Percentiles rank a stretch among this genome's conserved stretches.
These are phyloP conservation scores for Quercus dentata DNA, from an alignment of 306 rosid species.

Conservation along the genomic window DNA sequence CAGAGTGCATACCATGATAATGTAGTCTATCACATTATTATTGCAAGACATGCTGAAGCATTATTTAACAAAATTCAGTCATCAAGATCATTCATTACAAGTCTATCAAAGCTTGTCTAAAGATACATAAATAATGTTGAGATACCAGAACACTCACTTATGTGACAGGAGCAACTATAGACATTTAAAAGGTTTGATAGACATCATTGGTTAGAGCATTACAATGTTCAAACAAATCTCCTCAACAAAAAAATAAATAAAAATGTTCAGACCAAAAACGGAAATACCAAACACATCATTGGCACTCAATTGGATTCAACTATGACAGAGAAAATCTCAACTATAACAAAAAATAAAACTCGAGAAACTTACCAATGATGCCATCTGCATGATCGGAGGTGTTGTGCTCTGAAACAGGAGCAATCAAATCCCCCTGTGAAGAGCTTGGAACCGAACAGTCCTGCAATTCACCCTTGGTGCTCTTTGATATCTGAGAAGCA, in stretches of 20 bases:
- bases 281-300: background rate
- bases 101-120: background rate
- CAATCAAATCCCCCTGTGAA: slow-evolving; percentile 35
- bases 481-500: slow-evolving; percentile 39
- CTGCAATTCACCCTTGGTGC: slow-evolving; percentile 32
- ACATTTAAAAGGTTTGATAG: background rate
- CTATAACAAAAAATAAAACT: slow-evolving; percentile 1
- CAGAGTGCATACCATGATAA: background rate
- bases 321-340: background rate
- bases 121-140: background rate
- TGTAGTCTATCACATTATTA: background rate
- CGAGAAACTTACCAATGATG: slow-evolving; percentile 50
- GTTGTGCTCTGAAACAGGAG: slow-evolving; percentile 42
- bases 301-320: background rate
- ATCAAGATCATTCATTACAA: background rate
- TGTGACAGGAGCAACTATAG: background rate
- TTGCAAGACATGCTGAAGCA: background rate
- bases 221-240: background rate
- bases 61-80: background rate
- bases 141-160: background rate
- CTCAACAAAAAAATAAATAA: too few species aligned
- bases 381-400: slow-evolving; percentile 36
- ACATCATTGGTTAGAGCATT: background rate
- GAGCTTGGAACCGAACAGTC: slow-evolving; percentile 37
- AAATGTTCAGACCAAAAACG: background rate